Base-by-base conservation (phyloP, 2,329 filamentous ascomycete genomes). In the Paraconiothyrium brasiliense region DNA sequence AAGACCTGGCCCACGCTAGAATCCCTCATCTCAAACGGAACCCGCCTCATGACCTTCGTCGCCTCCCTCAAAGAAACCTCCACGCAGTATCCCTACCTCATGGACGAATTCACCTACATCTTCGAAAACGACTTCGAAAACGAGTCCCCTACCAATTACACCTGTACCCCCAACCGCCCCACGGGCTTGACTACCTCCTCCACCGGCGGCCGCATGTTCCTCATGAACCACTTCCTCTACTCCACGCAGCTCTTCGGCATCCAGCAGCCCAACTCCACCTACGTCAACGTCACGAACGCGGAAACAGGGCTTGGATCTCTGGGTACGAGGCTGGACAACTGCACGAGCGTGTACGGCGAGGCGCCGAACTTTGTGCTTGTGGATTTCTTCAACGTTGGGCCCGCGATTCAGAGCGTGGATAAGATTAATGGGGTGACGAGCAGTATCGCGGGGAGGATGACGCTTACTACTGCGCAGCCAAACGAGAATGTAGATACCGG, bases 171-270 rank as follows among this genome's bases (percentile, higher is more conserved):
- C 4, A 83, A 90, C 71, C 87, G 92, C 0, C 92, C 92, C 0
- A 78, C 84, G 0, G 76, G 78, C 6, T 79, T 89, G 37, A 75
- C 78, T 24, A 71, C 84, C 16, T 62, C 75, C 4, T 72, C 91
- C 30, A 72, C 81, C 0, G 82, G 83, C 1, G 86, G 86, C 67
- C 84, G 87, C 69, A 84, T 95, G 75, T 87, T 91, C 30, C 82
- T 95, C 10, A 84, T 92, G 81, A 95, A 95, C 82, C 92, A 95
- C 80, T 94, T 95, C 82, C 84, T 90, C 57, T 89, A 94, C 81
- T 80, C 84, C 60, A 78, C 74, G 5, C 73, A 88, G 24, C 75
- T 81, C 1, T 76, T 79, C 56, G 75, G 74, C 22, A 77, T 79
- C 43, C 70, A 78, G 63, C 70, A 67, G 34, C 77, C 77, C n/a